Percentiles rank a stretch among this genome's conserved stretches.
phyloP scores from a whole-genome alignment of 139 green algal species.

The Gonium pectorale region DNA sequence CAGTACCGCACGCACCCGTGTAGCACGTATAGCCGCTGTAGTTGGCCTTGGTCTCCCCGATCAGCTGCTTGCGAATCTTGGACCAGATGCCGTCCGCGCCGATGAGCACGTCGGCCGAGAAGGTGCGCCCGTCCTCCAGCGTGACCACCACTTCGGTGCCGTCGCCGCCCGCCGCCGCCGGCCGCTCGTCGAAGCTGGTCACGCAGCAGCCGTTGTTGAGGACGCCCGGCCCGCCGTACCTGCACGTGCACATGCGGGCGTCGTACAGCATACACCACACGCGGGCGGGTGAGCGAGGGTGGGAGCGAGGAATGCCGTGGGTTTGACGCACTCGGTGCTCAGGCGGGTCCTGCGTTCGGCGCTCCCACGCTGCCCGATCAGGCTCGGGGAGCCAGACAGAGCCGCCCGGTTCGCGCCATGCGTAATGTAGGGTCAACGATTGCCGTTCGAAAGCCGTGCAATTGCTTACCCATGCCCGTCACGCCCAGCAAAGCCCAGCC shows the following conservation, averaged over 20 bases:
- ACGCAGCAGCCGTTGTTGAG: conserved; percentile 80
- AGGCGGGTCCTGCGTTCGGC: no score
- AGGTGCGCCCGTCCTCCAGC: conserved; percentile 11
- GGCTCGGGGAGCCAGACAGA: no score
- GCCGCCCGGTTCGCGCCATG: no score
- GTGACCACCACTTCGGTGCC: conserved; percentile 7
- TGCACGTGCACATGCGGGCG: conserved; percentile 9
- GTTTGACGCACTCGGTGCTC: no score
- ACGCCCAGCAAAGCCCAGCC: no score
- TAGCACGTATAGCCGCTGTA: conserved; percentile 95
- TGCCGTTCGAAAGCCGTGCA: no score
- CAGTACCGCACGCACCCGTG: conserved; percentile 62
- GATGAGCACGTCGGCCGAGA: conserved; percentile 88
- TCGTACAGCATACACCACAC: no score
- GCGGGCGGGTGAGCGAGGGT: no score
- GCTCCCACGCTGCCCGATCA: no score
- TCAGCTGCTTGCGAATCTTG: conserved; percentile 81
- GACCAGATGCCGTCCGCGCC: conserved; percentile 97
- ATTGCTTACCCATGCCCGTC: no score
- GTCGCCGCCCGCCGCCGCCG: conserved; percentile 38
- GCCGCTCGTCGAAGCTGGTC: conserved; percentile 67
- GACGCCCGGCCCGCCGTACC: conserved; percentile 39
- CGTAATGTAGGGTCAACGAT: no score
- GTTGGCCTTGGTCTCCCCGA: conserved; percentile 72
- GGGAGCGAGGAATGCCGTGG: no score